Conservation (phyloP, 2,329 filamentous ascomycete genomes). For the Magnaporthiopsis rhizophila region DNA sequence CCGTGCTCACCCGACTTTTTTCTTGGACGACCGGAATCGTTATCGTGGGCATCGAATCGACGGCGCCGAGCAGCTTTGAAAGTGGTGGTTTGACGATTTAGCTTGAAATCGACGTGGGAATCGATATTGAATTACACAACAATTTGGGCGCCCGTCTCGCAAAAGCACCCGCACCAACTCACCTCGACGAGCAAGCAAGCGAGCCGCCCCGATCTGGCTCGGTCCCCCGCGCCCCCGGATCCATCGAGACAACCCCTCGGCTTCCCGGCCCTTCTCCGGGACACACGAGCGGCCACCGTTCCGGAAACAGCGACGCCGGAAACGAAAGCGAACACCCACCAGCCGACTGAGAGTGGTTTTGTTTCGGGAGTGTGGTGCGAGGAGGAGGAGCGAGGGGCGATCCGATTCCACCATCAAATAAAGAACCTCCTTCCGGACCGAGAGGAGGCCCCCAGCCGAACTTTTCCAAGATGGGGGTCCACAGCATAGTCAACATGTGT, state of each 20-base stretch:
- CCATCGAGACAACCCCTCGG: not conserved
- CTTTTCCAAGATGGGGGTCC: slow-evolving; percentile 38
- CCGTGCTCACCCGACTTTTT: not conserved
- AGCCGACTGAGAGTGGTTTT: too few relatives aligned
- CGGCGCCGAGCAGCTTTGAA: not conserved
- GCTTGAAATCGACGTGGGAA: too few relatives aligned
- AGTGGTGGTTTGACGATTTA: not conserved
- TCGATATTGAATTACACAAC: not conserved
- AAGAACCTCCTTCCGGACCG: not conserved
- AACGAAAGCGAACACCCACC: not conserved
- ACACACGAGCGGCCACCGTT: not conserved
- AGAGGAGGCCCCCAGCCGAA: not conserved
- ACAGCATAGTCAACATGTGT: slow-evolving; percentile 71
- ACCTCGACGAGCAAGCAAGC: not conserved
- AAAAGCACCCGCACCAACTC: not conserved
- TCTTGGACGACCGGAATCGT: not conserved
- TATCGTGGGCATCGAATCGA: not conserved
- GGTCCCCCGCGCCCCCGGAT: too few relatives aligned
- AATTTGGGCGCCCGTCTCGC: too few relatives aligned
- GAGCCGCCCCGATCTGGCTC: not conserved
- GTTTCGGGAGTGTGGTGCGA: not conserved
- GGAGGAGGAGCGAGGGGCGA: not conserved
- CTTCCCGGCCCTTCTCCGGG: not conserved
- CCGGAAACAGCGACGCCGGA: too few relatives aligned
- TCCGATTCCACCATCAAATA: not conserved